Evolutionary conservation across 163 green algal species (phyloP).

Genomic region (Trebouxiophyceae sp.): DNA sequence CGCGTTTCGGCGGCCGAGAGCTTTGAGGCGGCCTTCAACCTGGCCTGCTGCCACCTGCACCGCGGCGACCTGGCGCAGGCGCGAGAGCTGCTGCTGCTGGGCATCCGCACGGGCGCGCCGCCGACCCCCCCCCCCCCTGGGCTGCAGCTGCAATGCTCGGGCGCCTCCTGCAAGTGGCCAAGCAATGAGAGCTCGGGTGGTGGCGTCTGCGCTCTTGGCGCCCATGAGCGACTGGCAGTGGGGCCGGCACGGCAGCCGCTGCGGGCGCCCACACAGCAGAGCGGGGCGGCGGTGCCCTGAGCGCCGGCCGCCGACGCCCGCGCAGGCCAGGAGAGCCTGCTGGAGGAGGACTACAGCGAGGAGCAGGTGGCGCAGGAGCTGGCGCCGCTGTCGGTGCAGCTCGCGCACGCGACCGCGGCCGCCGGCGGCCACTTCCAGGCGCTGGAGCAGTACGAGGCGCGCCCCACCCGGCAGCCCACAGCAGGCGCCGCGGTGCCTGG

Average conservation of each 20-base stretch:
- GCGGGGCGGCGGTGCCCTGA: not conserved
- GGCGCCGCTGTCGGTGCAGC: conserved; percentile 69
- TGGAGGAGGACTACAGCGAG: conserved; percentile 78
- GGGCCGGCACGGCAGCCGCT: too few species aligned
- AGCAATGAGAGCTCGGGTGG: too few species aligned
- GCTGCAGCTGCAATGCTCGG: too few species aligned
- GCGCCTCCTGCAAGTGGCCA: too few species aligned
- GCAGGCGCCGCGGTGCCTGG: too few species aligned
- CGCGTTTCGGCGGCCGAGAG: conserved; percentile 49
- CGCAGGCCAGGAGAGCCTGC: conserved; percentile 74
- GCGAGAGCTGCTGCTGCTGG: conserved; percentile 61
- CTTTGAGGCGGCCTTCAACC: conserved; percentile 90
- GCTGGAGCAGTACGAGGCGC: conserved; percentile 16
- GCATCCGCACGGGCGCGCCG: conserved; percentile 49
- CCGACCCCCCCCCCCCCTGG: too few species aligned
- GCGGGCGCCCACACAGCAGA: too few species aligned
- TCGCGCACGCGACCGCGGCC: conserved; percentile 59
- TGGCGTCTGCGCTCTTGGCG: too few species aligned
- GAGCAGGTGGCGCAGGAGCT: conserved; percentile 83
- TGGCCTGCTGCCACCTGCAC: conserved; percentile 66
- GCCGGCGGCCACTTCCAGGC: conserved; percentile 37
- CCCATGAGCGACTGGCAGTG: too few species aligned
- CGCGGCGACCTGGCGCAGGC: conserved; percentile 44
- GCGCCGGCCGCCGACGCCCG: not conserved
- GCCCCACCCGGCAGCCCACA: too few species aligned